Base-by-base conservation (phyloP, 225 moss, liverwort and hornwort species). In the Pseudoscleropodium purum region DNA sequence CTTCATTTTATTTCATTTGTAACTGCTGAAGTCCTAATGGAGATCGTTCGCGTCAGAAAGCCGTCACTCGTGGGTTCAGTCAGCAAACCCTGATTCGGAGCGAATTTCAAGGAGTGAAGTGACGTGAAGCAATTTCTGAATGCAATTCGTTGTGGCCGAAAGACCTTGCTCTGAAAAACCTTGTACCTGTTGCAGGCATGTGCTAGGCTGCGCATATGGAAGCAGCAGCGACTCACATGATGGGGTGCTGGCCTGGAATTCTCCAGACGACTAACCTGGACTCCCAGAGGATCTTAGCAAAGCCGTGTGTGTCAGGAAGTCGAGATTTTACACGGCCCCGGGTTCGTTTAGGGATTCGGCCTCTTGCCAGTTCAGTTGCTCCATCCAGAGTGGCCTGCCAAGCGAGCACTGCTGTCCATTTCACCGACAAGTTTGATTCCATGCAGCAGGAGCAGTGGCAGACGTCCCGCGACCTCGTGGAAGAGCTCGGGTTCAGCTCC, bases 401-500 rank as follows among this genome's bases (percentile, higher is more conserved):
- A 78, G 97, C 94, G 43, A 89, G 85, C 88, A 86, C 95, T 11
- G 89, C 93, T 29, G 76, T 92, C 37, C 94, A 95, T 84, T 94
- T 96, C 81, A 97, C 94, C 31, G 94, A 96, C 64, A 91, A 89
- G 18, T 93, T 98, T 83, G 94, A 95, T 85, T 84, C 94, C 37
- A 86, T 85, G n/a, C 94, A 97, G 91, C 96, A 93, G 59, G 88
- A 92, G 85, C 91, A 94, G 78, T 98, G 98, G 98, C 87, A 91
- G 63, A 88, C 81, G 76, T 92, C 95, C 13, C 95, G 94, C 52
- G 87, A 89, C 61, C 90, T 94, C 56, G 90, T 98, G 87, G 95
- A 95, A 84, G 93, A 92, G 43, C 73, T 97, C 37, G 97, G 98
- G 34, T 95, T 97, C 87, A 90, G 56, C 56, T 7, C 87, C 31